Evolutionary conservation across 257 asterid species (phyloP).

Genomic region (Plectranthus barbatus): DNA sequence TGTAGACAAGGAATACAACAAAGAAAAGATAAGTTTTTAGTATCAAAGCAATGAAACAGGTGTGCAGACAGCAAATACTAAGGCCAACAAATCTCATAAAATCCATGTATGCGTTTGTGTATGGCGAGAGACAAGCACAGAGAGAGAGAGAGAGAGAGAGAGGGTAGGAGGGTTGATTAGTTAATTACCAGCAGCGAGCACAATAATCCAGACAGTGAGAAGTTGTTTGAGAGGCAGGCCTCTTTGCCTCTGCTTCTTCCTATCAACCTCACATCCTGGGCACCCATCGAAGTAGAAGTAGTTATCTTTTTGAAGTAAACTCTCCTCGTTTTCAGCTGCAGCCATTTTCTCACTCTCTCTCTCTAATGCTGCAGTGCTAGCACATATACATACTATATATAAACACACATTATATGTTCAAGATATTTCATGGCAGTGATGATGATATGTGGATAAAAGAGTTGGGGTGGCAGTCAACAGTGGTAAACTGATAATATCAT

Average conservation of each 20-base stretch:
- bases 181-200: slow-evolving; percentile 34
- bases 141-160: neutral
- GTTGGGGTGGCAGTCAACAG: no score
- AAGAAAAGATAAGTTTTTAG: no score
- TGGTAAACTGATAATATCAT: no score
- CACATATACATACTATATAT: no score
- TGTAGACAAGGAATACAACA: slow-evolving; percentile 21
- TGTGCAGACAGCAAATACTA: no score
- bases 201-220: slow-evolving; percentile 39
- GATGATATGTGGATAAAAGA: no score
- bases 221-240: slow-evolving; percentile 48
- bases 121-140: no score
- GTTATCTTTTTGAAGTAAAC: slow-evolving; percentile 22
- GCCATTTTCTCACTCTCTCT: slow-evolving; percentile 9
- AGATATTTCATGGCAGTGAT: no score
- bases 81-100: no score
- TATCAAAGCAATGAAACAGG: neutral
- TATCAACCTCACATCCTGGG: slow-evolving; percentile 54
- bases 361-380: no score
- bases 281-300: slow-evolving; percentile 41
- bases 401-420: no score
- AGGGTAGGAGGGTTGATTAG: neutral
- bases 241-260: slow-evolving; percentile 19
- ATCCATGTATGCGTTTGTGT: neutral
- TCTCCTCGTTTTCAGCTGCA: slow-evolving; percentile 10